phyloP scores from a whole-genome alignment of 2,329 filamentous ascomycete genomes.

The Aspergillus ochraceus region DNA sequence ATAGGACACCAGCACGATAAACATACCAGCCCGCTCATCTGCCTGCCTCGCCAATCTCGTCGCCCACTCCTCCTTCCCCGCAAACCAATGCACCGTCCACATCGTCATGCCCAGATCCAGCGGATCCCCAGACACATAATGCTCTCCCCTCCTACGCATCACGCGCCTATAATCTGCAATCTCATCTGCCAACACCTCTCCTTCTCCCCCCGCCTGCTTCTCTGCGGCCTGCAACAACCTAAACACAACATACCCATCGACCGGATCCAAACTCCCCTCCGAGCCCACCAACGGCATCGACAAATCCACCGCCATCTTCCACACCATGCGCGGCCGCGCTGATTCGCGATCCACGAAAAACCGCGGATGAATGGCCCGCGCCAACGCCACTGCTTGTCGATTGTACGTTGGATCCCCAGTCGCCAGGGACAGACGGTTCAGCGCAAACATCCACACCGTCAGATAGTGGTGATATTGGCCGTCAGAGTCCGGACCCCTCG shows the following conservation, averaged over 20 bases:
- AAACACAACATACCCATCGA: constrained; percentile 56
- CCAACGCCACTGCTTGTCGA: constrained; percentile 53
- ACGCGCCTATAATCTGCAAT: constrained; percentile 55
- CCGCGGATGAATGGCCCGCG: constrained; percentile 52
- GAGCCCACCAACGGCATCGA: constrained; percentile 48
- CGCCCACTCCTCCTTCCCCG: constrained; percentile 51
- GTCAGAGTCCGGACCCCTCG: constrained; percentile 52
- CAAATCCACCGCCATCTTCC: constrained; percentile 58
- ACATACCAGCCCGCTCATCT: constrained; percentile 39
- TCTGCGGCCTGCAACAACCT: constrained; percentile 49
- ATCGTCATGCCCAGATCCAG: constrained; percentile 62
- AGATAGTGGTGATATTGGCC: constrained; percentile 65
- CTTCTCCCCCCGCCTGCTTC: constrained; percentile 28
- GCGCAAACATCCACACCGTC: constrained; percentile 63
- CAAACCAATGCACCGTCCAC: constrained; percentile 57
- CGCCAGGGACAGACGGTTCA: constrained; percentile 55
- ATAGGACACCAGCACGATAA: not conserved
- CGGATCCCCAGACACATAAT: constrained; percentile 50
- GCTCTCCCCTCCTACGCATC: constrained; percentile 46
- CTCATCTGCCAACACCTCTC: constrained; percentile 46
- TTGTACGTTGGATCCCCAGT: constrained; percentile 51
- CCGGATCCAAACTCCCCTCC: constrained; percentile 58
- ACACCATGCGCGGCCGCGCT: constrained; percentile 49
- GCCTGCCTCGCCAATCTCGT: constrained; percentile 36
- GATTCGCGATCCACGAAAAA: constrained; percentile 49